Evolutionary conservation across 2,329 filamentous ascomycete species (phyloP), one percentile per base, ranked within the genome.

Genomic region (Xylariomycetidae sp.): DNA sequence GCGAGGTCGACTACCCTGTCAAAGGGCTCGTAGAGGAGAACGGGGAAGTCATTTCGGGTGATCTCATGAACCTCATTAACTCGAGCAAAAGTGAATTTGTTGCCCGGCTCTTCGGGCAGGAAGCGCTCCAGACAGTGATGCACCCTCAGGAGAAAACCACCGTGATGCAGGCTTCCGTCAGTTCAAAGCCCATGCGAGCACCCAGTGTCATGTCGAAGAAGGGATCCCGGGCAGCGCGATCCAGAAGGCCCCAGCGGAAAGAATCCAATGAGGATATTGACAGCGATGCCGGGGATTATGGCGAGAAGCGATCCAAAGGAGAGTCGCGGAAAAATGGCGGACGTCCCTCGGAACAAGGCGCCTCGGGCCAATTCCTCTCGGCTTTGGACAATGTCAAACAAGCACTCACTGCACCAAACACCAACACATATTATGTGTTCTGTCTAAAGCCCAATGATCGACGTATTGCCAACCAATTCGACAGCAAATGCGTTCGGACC

Each of bases 381-480:
- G 85, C 89, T 0, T 69, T 98, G 16, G 87, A 95, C 45, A 94
- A 92, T 39, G 86, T 98, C 37, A 94, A 82, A 38, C 89, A 90
- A 50, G 89, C 88, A 3, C 69, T 98, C 27, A 84, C 80, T 3
- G 80, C 85, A 3, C 77, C 82, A 4, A 86, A 88, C 53, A 85
- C 88, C 9, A 98, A 98, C 53, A 78, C 85, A 1, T 98, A 98
- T 62, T 97, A 96, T 50, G 77, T 98, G 27, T 96, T 98, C 62
- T 98, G 92, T 54, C 65, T 98, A 44, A 98, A 98, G 63, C 90
- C 92, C 15, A 98, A 98, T 49, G 92, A 98, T 57, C 78, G 92
- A 33, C 81, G 92, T 31, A 98, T 98, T 46, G 90, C 92, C 41
- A 98, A 98, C 49, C 92, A 98, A 54, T 98, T 97, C 50, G 92